A percentile compares a stretch with the other conserved stretches of the same genome.
These are phyloP conservation scores for Candida silvicultrix DNA, from an alignment of 805 yeast genomes.

Conservation along the genomic window DNA sequence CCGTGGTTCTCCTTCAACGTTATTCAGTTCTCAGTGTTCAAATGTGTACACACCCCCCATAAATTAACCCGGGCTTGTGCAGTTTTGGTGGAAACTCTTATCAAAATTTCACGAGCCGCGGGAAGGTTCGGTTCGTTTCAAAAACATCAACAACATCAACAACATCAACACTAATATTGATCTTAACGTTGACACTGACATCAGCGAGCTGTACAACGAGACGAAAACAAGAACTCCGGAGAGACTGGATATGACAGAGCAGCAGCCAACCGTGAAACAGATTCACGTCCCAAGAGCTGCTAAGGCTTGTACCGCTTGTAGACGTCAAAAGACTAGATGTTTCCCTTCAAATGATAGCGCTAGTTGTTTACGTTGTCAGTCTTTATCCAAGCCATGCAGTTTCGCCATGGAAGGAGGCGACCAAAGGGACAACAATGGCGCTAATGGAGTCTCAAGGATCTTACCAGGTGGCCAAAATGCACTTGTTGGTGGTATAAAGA, in stretches of 20 bases:
- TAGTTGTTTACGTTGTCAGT: conserved; percentile 54
- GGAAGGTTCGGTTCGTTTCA: not conserved
- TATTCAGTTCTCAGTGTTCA: too few relatives aligned
- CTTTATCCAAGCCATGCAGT: conserved; percentile 46
- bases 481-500: not conserved
- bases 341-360: conserved; percentile 39
- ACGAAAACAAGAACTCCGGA: too few relatives aligned
- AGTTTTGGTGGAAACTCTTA: not conserved
- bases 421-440: not conserved
- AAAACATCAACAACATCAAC: not conserved
- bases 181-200: too few relatives aligned
- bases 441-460: not conserved
- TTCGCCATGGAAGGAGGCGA: conserved; percentile 30
- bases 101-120: too few relatives aligned
- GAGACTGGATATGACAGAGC: not conserved
- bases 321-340: conserved; percentile 57
- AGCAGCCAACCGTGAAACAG: not conserved
- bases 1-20: too few relatives aligned
- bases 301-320: conserved; percentile 49
- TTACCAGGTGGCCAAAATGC: not conserved
- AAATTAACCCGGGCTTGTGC: too few relatives aligned
- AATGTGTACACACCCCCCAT: too few relatives aligned
- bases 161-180: not conserved
- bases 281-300: conserved; percentile 29
- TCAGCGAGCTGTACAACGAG: too few relatives aligned